phyloP scores from a whole-genome alignment of 176 grass and related monocot genomes.

The Lolium perenne region DNA sequence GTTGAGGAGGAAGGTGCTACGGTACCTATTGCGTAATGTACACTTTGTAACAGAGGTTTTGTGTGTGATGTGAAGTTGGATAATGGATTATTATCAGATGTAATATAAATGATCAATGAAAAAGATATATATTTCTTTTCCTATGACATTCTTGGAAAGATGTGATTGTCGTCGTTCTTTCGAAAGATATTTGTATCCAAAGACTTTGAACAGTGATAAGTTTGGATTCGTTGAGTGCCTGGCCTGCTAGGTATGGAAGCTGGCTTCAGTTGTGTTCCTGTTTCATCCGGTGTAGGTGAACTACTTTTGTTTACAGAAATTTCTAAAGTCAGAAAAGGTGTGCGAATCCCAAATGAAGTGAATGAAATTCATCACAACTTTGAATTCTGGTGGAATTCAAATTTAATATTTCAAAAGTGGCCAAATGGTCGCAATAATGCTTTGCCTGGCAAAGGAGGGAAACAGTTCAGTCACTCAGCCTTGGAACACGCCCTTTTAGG shows the following conservation, averaged over 20 bases:
- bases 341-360: too few species aligned
- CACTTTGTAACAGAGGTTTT: not conserved
- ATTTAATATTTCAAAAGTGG: too few species aligned
- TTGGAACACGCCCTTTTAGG: too few species aligned
- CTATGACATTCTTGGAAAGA: not conserved
- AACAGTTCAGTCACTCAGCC: too few species aligned
- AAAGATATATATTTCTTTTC: not conserved
- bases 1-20: not conserved
- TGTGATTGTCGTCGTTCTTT: not conserved
- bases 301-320: too few species aligned
- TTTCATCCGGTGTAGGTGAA: too few species aligned
- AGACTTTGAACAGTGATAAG: not conserved
- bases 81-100: not conserved
- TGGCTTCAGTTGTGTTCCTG: not conserved
- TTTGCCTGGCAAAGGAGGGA: too few species aligned
- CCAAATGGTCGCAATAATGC: too few species aligned
- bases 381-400: too few species aligned
- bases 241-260: not conserved
- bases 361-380: too few species aligned
- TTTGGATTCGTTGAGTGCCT: not conserved
- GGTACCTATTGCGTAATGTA: not conserved
- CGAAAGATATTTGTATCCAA: not conserved
- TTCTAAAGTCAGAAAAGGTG: too few species aligned
- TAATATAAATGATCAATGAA: not conserved
- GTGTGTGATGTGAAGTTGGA: conserved; percentile 6